Conservation (phyloP, 352 stramenopile species). For the Pythium diclinum region DNA sequence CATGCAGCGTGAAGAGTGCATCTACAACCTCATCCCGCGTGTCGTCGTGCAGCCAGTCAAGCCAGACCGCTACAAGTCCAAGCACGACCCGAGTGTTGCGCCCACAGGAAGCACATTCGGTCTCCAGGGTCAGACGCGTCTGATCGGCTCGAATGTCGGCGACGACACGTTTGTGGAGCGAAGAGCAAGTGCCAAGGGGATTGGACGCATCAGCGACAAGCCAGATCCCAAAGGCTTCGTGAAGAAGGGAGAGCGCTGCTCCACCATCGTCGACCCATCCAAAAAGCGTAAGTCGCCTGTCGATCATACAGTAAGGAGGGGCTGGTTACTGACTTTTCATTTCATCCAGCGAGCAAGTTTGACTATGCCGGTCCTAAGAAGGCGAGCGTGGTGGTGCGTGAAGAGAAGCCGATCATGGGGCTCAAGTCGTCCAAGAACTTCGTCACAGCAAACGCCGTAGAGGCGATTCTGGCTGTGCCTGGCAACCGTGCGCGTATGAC, state of each 20-base stretch:
- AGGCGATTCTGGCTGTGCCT: constrained; percentile 85
- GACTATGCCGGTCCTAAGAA: constrained; percentile 62
- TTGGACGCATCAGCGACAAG: constrained; percentile 56
- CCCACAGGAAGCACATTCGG: constrained; percentile 89
- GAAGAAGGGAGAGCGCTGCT: constrained; percentile 64
- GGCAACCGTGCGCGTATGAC: constrained; percentile 53
- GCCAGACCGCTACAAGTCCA: constrained; percentile 84
- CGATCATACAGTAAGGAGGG: constrained; percentile 1
- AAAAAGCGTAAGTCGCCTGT: constrained; percentile 46
- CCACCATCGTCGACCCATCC: constrained; percentile 39
- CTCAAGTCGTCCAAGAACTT: constrained; percentile 93
- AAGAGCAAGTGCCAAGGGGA: constrained; percentile 53
- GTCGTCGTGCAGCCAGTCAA: constrained; percentile 64
- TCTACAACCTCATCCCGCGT: constrained; percentile 91
- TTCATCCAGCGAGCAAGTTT: constrained; percentile 63
- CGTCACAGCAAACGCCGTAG: constrained; percentile 91
- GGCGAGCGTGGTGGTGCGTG: constrained; percentile 66
- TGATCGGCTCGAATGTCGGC: constrained; percentile 67
- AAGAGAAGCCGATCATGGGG: constrained; percentile 91
- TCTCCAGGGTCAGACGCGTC: constrained; percentile 59
- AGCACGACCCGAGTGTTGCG: constrained; percentile 80
- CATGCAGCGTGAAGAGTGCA: constrained; percentile 86
- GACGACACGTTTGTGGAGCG: constrained; percentile 39
- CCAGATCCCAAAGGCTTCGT: constrained; percentile 70
- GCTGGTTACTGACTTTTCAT: constrained; percentile 19